Evolutionary conservation across 441 rosid species (phyloP).

Genomic region (Metrosideros polymorpha): DNA sequence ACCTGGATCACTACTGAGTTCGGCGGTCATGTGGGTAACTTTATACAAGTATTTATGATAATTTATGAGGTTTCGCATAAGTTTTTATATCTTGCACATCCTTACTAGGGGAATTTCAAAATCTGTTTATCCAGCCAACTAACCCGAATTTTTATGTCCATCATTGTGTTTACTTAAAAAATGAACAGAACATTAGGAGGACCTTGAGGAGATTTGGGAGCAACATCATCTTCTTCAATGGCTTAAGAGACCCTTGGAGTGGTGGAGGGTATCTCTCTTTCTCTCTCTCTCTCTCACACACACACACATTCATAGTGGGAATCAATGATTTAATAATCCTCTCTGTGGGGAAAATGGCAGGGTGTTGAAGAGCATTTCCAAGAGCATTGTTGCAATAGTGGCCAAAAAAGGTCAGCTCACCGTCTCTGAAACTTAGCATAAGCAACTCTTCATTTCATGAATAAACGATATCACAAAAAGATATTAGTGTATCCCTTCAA

Average conservation of each 20-base stretch:
- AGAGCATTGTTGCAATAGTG: slow-evolving; percentile 36
- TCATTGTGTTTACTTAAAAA: not conserved
- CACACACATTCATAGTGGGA: no score
- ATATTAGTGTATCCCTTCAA: not conserved
- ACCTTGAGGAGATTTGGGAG: slow-evolving; percentile 44
- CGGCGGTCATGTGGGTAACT: slow-evolving; percentile 33
- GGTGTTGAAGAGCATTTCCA: slow-evolving; percentile 37
- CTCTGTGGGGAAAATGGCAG: slow-evolving; percentile 10
- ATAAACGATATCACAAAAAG: not conserved
- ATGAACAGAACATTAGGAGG: slow-evolving; percentile 31
- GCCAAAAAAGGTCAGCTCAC: slow-evolving; percentile 32
- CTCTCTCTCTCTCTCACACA: not conserved
- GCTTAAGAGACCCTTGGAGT: slow-evolving; percentile 72
- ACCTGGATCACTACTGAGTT: slow-evolving; percentile 34
- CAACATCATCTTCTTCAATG: slow-evolving; percentile 63
- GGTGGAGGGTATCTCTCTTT: slow-evolving; percentile 38
- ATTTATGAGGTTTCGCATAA: not conserved
- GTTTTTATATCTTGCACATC: not conserved
- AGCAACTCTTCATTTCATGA: not conserved
- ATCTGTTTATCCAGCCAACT: not conserved
- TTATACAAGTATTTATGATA: not conserved
- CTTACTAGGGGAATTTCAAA: not conserved
- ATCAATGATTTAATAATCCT: not conserved
- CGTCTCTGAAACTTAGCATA: not conserved
- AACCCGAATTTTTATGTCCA: not conserved